These are phyloP conservation scores for Metarhizium humberi DNA, from an alignment of 2,329 filamentous ascomycete genomes.

Conservation along the genomic window DNA sequence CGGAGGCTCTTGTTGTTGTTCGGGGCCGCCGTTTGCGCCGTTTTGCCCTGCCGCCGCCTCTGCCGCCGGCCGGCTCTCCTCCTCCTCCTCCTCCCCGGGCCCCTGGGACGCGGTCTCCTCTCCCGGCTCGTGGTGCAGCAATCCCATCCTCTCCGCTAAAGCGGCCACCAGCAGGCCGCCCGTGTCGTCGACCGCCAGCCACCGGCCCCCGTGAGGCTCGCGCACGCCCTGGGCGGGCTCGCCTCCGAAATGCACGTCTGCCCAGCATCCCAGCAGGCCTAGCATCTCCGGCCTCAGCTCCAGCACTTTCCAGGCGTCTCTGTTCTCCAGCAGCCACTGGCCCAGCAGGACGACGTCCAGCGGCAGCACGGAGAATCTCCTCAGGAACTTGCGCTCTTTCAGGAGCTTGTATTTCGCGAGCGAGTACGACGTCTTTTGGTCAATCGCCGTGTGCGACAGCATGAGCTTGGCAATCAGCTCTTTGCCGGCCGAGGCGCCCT, in stretches of 20 bases:
- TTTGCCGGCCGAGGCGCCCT: slow-evolving; percentile 69
- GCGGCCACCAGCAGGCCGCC: slow-evolving; percentile 74
- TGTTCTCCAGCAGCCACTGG: slow-evolving; percentile 70
- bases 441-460: slow-evolving; percentile 77
- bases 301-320: slow-evolving; percentile 71
- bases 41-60: not conserved
- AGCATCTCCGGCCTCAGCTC: slow-evolving; percentile 80
- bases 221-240: slow-evolving; percentile 15
- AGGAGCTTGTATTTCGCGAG: slow-evolving; percentile 92
- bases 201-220: slow-evolving; percentile 39
- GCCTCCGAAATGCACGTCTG: slow-evolving; percentile 65
- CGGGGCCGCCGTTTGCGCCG: slow-evolving; percentile 3
- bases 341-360: slow-evolving; percentile 69
- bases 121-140: slow-evolving; percentile 46
- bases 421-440: slow-evolving; percentile 90
- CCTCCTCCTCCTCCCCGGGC: not conserved
- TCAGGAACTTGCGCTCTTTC: slow-evolving; percentile 89
- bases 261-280: slow-evolving; percentile 77
- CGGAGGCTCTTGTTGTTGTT: slow-evolving; percentile 1
- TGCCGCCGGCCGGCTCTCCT: slow-evolving; percentile 3
- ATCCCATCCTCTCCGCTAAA: slow-evolving; percentile 80
- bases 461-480: slow-evolving; percentile 91
- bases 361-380: slow-evolving; percentile 76
- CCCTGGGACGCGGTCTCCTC: slow-evolving; percentile 11
- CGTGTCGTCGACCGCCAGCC: slow-evolving; percentile 80